These are phyloP conservation scores for Picochlorum sp. DNA, from an alignment of 139 green algal genomes.

Conservation along the genomic window DNA sequence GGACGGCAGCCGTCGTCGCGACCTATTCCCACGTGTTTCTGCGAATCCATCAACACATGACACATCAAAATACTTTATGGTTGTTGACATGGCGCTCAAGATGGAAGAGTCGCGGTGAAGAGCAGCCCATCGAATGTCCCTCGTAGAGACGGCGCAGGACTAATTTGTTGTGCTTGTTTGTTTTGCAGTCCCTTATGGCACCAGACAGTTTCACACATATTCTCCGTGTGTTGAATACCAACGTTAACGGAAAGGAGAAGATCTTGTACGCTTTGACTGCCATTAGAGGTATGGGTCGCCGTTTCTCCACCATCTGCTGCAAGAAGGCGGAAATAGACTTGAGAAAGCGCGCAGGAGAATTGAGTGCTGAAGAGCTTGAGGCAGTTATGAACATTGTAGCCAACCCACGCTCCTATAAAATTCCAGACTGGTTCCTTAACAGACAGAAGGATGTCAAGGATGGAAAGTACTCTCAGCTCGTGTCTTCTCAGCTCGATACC, in stretches of 20 bases:
- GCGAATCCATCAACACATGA: too few species aligned
- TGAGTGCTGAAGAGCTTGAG: constrained; percentile 93
- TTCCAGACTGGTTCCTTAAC: constrained; percentile 99
- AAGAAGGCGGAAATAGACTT: constrained; percentile 99
- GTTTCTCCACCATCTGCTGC: constrained; percentile 93
- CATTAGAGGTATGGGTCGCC: constrained; percentile 91
- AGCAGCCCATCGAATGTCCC: too few species aligned
- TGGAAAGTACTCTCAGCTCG: constrained; percentile 78
- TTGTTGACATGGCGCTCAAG: too few species aligned
- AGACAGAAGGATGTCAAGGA: constrained; percentile 94
- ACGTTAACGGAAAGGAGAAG: constrained; percentile 97
- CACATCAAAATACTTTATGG: too few species aligned
- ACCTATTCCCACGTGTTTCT: too few species aligned
- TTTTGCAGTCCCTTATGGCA: constrained; percentile 48
- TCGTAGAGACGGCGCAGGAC: background rate
- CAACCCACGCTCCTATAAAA: constrained; percentile 98
- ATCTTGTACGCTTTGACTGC: constrained; percentile 96
- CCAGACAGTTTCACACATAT: constrained; percentile 96
- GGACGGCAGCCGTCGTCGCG: too few species aligned
- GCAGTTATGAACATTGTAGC: constrained; percentile 93
- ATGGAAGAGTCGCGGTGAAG: too few species aligned
- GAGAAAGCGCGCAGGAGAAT: constrained; percentile 87
- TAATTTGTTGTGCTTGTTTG: background rate
- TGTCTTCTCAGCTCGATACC: constrained; percentile 79
- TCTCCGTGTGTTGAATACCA: constrained; percentile 98